Evolutionary conservation across 495 filamentous ascomycete species (phyloP).

Genomic region (Xanthoparmelia taractica): DNA sequence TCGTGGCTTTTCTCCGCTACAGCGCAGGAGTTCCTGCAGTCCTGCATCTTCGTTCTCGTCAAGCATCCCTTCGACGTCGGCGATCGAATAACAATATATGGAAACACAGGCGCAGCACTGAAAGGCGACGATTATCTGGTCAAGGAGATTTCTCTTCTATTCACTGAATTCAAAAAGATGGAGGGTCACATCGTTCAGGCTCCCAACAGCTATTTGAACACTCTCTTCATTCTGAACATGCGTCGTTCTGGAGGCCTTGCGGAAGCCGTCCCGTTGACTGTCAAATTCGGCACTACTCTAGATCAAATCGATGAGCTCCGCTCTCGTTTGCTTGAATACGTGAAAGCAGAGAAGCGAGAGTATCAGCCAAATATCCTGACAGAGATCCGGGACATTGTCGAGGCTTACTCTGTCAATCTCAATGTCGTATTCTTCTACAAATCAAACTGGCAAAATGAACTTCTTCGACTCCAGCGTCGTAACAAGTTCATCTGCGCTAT

Average conservation of each 20-base stretch:
- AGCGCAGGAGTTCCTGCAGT: constrained; percentile 88
- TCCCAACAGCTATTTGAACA: constrained; percentile 88
- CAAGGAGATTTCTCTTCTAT: constrained; percentile 87
- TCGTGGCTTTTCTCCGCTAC: constrained; percentile 90
- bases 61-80: constrained; percentile 98
- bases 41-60: constrained; percentile 90
- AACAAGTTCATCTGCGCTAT: constrained; percentile 95
- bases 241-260: constrained; percentile 81
- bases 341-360: constrained; percentile 78
- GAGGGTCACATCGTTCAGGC: constrained; percentile 93
- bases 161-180: constrained; percentile 98
- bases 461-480: constrained; percentile 76
- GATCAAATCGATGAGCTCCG: constrained; percentile 82
- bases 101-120: constrained; percentile 70
- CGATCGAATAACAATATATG: constrained; percentile 85
- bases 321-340: constrained; percentile 75
- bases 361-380: constrained; percentile 87
- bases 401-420: constrained; percentile 67
- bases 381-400: constrained; percentile 62
- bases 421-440: constrained; percentile 99
- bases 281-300: constrained; percentile 84
- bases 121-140: constrained; percentile 92
- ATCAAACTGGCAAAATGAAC: constrained; percentile 87
- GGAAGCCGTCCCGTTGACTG: constrained; percentile 73
- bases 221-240: constrained; percentile 90